phyloP scores from a whole-genome alignment of 139 green algal genomes.

The Mesotaenium endlicherianum region DNA sequence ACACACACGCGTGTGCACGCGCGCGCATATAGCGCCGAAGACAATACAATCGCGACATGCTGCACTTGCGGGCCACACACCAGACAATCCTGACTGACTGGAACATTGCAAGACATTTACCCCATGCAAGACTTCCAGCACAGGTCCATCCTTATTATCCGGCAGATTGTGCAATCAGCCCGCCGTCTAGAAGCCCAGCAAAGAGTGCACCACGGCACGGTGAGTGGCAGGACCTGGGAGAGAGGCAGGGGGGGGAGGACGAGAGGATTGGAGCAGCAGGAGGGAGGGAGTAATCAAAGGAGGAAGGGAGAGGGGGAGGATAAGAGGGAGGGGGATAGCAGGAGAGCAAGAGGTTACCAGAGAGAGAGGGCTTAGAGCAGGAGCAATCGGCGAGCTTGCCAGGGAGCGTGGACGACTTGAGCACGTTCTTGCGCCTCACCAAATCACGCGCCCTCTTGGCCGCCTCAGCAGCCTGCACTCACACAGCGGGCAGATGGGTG shows the following conservation, averaged over 20 bases:
- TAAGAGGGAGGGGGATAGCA: background rate
- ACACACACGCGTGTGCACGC: too few species aligned
- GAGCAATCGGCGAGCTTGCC: constrained; percentile 97
- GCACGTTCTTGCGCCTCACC: constrained; percentile 86
- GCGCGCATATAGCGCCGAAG: too few species aligned
- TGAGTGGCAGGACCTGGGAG: background rate
- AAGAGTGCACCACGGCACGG: background rate
- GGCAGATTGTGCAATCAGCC: too few species aligned
- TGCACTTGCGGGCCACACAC: too few species aligned
- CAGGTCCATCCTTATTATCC: too few species aligned
- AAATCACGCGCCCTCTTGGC: constrained; percentile 90
- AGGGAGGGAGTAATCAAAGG: background rate
- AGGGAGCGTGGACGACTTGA: constrained; percentile 83
- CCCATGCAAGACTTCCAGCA: too few species aligned
- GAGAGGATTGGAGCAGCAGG: background rate
- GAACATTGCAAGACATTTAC: too few species aligned
- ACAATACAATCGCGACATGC: too few species aligned
- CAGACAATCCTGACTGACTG: too few species aligned
- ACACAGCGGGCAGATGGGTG: too few species aligned
- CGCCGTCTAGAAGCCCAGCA: too few species aligned
- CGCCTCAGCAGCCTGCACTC: constrained; percentile 86
- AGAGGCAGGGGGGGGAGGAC: background rate
- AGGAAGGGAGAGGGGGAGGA: background rate
- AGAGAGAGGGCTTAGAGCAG: constrained; percentile 6
- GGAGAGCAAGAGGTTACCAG: background rate